Conservation (phyloP, 768 basidiomycete genomes). For the Panaeolus cyanescens region DNA sequence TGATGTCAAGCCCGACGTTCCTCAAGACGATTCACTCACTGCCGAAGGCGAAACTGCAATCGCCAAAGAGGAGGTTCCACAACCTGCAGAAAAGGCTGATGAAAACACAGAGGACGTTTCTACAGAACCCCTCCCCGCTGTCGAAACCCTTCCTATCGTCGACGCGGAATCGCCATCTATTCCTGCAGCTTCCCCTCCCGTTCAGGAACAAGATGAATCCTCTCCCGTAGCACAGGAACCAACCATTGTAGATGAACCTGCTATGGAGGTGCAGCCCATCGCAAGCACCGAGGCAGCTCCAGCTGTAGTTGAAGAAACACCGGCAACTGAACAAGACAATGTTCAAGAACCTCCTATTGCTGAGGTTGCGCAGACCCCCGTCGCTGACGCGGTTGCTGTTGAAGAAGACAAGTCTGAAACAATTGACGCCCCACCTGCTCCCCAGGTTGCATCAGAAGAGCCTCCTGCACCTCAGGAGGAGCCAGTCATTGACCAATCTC, state of each 20-base stretch:
- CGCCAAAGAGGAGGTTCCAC: too few species aligned
- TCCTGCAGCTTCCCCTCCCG: too few species aligned
- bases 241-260: not conserved
- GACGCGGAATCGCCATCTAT: too few species aligned
- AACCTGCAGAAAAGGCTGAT: too few species aligned
- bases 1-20: too few species aligned
- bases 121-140: too few species aligned
- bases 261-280: slow-evolving; percentile 6
- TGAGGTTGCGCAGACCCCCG: slow-evolving; percentile 5
- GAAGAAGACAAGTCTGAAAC: slow-evolving; percentile 5
- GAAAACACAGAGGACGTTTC: too few species aligned
- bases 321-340: slow-evolving; percentile 9
- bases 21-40: too few species aligned
- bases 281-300: slow-evolving; percentile 4
- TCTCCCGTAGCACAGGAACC: too few species aligned
- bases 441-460: not conserved
- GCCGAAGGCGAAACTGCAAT: too few species aligned
- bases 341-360: not conserved
- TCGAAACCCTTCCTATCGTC: too few species aligned
- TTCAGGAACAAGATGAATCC: too few species aligned
- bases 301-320: not conserved
- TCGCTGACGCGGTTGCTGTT: not conserved
- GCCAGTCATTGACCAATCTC: slow-evolving; percentile 1
- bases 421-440: slow-evolving; percentile 6
- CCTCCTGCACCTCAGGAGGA: slow-evolving; percentile 5